Percentiles rank a stretch among this genome's conserved stretches.
phyloP scores from a whole-genome alignment of 2,329 filamentous ascomycete genomes.

The Venturia nashicola region DNA sequence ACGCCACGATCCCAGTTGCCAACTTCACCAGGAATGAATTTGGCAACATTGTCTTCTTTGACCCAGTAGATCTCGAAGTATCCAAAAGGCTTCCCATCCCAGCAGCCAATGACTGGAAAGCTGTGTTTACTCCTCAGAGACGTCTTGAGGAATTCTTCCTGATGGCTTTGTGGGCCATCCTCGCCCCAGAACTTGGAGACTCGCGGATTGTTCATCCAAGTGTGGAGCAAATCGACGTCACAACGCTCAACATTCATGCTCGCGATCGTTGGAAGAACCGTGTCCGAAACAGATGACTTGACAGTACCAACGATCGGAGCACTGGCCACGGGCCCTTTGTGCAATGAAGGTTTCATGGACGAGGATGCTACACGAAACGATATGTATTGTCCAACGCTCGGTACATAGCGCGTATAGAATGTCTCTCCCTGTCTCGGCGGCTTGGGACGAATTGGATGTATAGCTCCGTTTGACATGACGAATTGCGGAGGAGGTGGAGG shows the following conservation, averaged over 20 bases:
- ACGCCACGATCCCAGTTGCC: constrained; percentile 79
- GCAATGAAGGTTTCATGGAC: constrained; percentile 49
- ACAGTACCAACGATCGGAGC: constrained; percentile 18
- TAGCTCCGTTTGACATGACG: constrained; percentile 61
- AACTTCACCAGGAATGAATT: constrained; percentile 49
- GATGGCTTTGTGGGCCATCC: constrained; percentile 42
- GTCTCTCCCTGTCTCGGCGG: constrained; percentile 81
- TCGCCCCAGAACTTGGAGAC: constrained; percentile 78
- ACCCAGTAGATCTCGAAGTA: constrained; percentile 99
- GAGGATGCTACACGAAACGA: constrained; percentile 77
- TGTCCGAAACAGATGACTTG: constrained; percentile 38
- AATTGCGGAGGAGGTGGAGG: constrained; percentile 76
- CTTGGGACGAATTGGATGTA: constrained; percentile 79
- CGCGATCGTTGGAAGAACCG: constrained; percentile 21
- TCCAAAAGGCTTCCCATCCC: constrained; percentile 90
- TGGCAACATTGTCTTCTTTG: constrained; percentile 72
- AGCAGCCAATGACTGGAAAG: constrained; percentile 85
- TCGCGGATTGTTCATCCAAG: constrained; percentile 80
- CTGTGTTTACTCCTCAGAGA: constrained; percentile 59
- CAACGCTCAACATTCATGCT: constrained; percentile 20
- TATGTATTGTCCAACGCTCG: constrained; percentile 70
- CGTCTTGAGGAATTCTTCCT: constrained; percentile 55
- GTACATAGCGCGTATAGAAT: constrained; percentile 81
- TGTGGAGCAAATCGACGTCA: constrained; percentile 60
- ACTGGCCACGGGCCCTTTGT: constrained; percentile 42